Base-by-base conservation (phyloP, 768 basidiomycete genomes). In the Sarcodon aspratus region DNA sequence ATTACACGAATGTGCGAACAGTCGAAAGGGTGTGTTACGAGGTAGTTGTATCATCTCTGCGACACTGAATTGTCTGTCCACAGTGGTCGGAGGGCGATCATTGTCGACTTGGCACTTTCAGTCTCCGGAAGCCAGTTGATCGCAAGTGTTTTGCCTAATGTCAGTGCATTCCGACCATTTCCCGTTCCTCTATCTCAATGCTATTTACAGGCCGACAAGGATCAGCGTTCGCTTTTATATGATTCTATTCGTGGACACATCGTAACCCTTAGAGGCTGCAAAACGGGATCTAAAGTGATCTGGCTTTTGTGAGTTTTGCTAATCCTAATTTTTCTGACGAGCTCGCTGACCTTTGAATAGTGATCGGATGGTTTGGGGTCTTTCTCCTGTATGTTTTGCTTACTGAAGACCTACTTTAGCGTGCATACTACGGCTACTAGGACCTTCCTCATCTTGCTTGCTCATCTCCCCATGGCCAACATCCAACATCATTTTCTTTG, bases 231-330 rank as follows among this genome's bases (percentile, higher is more conserved):
- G 3, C 63, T 81, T 51, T 69, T 92, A 34, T 91, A 89, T 57
- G 88, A 91, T 38, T 89, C 89, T 56, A 89, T 91, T 54, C 74
- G 83, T 36, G 85, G 86, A 3, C 87, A 91, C 58, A 89, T 91
- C 54, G 88, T 91, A 44, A 91, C 88, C 31, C 71, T 92, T n/a
- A 78, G 89, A 35, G 89, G 89, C 17, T 90, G 87, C 61, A 91
- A 91, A 71, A 89, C 89, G 1, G 89, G 89, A 27, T 90, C 88
- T 1, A 90, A 89, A 61, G 86, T 91, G 58, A 91, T 91, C 59
- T 92, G 89, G 89, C 72, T 92, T 45, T 92, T 92, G 75, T 76
- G 60, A 44, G 74, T 63, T 27, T 27, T 27, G 21, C 21, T 27
- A 27, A 5, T 27, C 3, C 33, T 53, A 48, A 31, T 17, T 33